phyloP scores from a whole-genome alignment of 257 asterid genomes.

The Solanum tarapatanum region DNA sequence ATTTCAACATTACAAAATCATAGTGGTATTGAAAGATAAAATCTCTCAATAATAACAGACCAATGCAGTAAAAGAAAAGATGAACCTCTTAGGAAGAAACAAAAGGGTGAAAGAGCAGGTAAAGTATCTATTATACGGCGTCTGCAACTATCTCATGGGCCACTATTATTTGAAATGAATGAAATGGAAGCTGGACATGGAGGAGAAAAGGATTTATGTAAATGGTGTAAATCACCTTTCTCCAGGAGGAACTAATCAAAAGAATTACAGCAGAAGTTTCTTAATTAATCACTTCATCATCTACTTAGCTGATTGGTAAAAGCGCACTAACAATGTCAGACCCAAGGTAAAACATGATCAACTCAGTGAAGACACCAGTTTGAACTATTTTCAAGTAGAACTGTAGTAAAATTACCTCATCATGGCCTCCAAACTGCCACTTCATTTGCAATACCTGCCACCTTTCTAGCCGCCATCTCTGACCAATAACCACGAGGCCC shows the following conservation, averaged over 20 bases:
- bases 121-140: not conserved
- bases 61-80: not conserved
- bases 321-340: not conserved
- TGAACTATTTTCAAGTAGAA: not conserved
- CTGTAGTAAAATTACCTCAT: constrained; percentile 36
- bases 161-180: not conserved
- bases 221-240: not conserved
- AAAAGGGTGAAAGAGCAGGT: not conserved
- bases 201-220: not conserved
- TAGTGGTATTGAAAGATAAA: not conserved
- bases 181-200: not conserved
- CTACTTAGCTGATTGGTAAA: not conserved
- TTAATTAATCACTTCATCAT: not conserved
- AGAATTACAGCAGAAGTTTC: not conserved
- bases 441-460: constrained; percentile 58
- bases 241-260: not conserved
- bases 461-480: constrained; percentile 71
- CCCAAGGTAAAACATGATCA: not conserved
- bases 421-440: constrained; percentile 33
- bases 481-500: constrained; percentile 81
- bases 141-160: not conserved
- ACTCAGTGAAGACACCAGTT: not conserved
- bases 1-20: not conserved
- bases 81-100: not conserved
- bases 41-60: not conserved